These are phyloP conservation scores for Delitschia confertaspora DNA, from an alignment of 495 filamentous ascomycete species.

Conservation along the genomic window DNA sequence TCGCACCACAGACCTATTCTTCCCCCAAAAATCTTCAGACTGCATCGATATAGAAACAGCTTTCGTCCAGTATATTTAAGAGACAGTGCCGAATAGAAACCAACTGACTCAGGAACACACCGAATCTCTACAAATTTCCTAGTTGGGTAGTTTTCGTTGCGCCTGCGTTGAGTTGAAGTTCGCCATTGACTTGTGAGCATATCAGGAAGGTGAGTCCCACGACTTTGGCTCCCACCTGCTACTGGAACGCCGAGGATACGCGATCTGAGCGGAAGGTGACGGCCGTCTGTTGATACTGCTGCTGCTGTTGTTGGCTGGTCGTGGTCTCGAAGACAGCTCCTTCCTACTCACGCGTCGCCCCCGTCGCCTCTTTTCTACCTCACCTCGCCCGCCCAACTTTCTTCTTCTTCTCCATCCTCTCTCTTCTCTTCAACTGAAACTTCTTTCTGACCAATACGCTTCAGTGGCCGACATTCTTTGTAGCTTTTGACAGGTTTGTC, in stretches of 20 bases:
- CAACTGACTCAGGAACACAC: too few relatives aligned
- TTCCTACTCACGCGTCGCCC: conserved; percentile 3
- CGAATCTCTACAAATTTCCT: too few relatives aligned
- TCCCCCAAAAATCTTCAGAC: conserved; percentile 13
- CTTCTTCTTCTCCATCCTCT: conserved; percentile 12
- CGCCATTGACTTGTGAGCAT: too few relatives aligned
- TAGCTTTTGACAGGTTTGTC: conserved; percentile 28
- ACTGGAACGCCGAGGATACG: conserved; percentile 9
- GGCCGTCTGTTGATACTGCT: too few relatives aligned
- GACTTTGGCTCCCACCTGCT: too few relatives aligned
- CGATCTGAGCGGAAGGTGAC: too few relatives aligned
- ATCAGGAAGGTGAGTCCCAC: too few relatives aligned
- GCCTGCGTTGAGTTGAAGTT: too few relatives aligned
- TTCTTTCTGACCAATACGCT: conserved; percentile 22
- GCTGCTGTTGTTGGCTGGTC: neutral
- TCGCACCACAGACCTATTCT: conserved; percentile 16
- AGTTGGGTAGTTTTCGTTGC: too few relatives aligned
- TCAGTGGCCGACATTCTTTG: conserved; percentile 31
- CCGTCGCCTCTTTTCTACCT: conserved; percentile 10
- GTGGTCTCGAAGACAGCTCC: conserved; percentile 2
- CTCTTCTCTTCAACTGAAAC: conserved; percentile 7
- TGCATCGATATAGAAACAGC: conserved; percentile 28
- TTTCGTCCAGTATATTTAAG: conserved; percentile 23
- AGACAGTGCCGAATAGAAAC: too few relatives aligned
- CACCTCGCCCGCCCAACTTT: conserved; percentile 1